Percentiles rank a stretch among this genome's conserved stretches.
Conservation (phyloP, 176 grass and related monocot genomes). For the Oryza longistaminata region DNA sequence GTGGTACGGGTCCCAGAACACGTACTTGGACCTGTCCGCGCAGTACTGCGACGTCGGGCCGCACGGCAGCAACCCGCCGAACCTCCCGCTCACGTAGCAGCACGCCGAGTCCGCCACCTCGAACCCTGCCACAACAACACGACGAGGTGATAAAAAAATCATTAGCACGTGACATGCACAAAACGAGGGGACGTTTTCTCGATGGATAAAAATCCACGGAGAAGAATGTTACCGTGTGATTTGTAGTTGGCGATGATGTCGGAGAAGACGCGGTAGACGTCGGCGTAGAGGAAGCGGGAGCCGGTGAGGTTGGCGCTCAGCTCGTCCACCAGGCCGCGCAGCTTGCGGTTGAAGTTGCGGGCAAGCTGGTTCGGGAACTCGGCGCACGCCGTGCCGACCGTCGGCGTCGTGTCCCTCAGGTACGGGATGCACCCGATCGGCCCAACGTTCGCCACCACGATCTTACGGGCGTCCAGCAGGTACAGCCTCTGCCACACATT, state of each 20-base stretch:
- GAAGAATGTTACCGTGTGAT: slow-evolving; percentile 43
- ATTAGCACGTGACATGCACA: too few species aligned
- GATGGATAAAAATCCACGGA: too few species aligned
- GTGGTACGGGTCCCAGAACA: slow-evolving; percentile 90
- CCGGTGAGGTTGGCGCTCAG: slow-evolving; percentile 53
- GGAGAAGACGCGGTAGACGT: slow-evolving; percentile 67
- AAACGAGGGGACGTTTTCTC: too few species aligned
- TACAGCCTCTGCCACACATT: slow-evolving; percentile 61
- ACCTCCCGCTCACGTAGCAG: slow-evolving; percentile 54
- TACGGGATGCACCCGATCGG: slow-evolving; percentile 89
- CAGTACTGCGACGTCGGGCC: slow-evolving; percentile 58
- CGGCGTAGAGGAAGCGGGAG: slow-evolving; percentile 69
- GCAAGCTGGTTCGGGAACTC: slow-evolving; percentile 66
- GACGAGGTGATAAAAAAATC: not conserved
- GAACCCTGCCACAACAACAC: slow-evolving; percentile 46
- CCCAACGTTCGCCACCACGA: slow-evolving; percentile 75
- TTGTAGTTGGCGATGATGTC: slow-evolving; percentile 68
- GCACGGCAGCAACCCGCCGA: slow-evolving; percentile 72
- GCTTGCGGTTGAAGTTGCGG: slow-evolving; percentile 61
- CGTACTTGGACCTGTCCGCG: slow-evolving; percentile 73
- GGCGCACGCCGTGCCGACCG: slow-evolving; percentile 44
- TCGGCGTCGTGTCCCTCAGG: slow-evolving; percentile 61
- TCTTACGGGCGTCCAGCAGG: slow-evolving; percentile 70
- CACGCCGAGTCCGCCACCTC: slow-evolving; percentile 75
- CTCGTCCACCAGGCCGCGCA: slow-evolving; percentile 52